A percentile compares a stretch with the other conserved stretches of the same genome.
phyloP scores from a whole-genome alignment of 495 filamentous ascomycete species.

The Aspergillus indologenus region DNA sequence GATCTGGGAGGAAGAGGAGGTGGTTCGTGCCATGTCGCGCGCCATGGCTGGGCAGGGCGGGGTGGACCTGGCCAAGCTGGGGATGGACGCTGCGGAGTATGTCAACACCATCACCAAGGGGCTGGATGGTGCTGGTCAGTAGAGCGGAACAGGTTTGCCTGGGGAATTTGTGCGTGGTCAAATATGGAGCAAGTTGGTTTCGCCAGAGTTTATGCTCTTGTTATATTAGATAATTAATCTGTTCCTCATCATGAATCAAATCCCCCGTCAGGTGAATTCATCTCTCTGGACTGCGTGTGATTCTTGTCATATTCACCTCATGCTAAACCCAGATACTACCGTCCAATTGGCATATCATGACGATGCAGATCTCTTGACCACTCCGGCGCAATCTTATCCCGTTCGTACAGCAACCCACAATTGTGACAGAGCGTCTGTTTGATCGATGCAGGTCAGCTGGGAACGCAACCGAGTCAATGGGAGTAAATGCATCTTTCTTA shows the following conservation, averaged over 20 bases:
- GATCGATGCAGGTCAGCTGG: conserved; percentile 13
- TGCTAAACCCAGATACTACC: no score
- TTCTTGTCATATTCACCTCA: no score
- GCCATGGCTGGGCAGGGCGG: conserved; percentile 45
- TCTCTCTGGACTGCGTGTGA: no score
- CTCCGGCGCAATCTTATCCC: conserved; percentile 77
- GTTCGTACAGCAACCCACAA: conserved; percentile 85
- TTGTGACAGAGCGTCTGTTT: conserved; percentile 86
- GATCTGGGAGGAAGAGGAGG: conserved; percentile 55
- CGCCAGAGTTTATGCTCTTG: no score
- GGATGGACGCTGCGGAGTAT: conserved; percentile 42
- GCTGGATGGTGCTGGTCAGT: conserved; percentile 30
- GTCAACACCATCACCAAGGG: conserved; percentile 42
- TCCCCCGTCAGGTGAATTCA: no score
- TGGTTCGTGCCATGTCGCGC: conserved; percentile 50
- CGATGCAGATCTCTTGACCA: conserved; percentile 79
- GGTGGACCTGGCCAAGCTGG: conserved; percentile 48
- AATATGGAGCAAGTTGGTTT: background rate
- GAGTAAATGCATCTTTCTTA: conserved; percentile 42
- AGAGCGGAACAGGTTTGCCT: background rate
- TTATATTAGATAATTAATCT: no score
- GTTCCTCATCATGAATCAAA: no score
- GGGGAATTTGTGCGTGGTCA: background rate
- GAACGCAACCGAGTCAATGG: background rate
- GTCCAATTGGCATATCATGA: conserved; percentile 47